Percentiles rank a stretch among this genome's conserved stretches.
Evolutionary conservation across 768 basidiomycete species (phyloP).

Genomic region (Hortiboletus campestris): DNA sequence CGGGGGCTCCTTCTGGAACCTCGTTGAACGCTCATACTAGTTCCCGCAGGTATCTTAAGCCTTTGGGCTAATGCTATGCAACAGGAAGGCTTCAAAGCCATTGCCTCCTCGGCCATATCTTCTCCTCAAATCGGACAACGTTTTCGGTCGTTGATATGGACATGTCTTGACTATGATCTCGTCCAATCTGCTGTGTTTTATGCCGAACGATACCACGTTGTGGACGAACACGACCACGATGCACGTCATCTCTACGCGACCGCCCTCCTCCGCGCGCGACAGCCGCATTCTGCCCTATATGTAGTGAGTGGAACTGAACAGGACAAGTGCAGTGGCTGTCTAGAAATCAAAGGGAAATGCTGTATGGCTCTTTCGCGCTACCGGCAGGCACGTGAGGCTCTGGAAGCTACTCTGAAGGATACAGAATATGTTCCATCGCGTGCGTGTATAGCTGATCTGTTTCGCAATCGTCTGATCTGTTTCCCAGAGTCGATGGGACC

Average conservation of each 20-base stretch:
- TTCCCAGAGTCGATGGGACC: constrained; percentile 52
- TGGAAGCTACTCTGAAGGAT: constrained; percentile 61
- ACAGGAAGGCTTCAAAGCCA: constrained; percentile 43
- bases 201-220: constrained; percentile 77
- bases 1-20: constrained; percentile 6
- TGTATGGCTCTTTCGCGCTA: constrained; percentile 70
- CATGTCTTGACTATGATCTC: constrained; percentile 79
- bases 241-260: constrained; percentile 84
- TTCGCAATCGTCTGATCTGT: constrained; percentile 13
- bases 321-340: constrained; percentile 67
- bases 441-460: constrained; percentile 36
- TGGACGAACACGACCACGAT: constrained; percentile 72
- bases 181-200: constrained; percentile 82
- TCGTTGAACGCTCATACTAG: constrained; percentile 15
- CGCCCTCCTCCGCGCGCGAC: constrained; percentile 64
- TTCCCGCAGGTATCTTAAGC: constrained; percentile 27
- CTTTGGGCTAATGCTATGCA: constrained; percentile 49
- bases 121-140: constrained; percentile 62
- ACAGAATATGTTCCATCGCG: constrained; percentile 52
- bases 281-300: constrained; percentile 71
- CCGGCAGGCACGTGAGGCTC: constrained; percentile 70
- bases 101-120: constrained; percentile 38
- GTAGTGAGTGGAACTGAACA: constrained; percentile 64
- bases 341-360: constrained; percentile 76
- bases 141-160: constrained; percentile 74